Base-by-base conservation (phyloP, 371 early-diverging fungal genomes). In the Syncephalastrum racemosum region DNA sequence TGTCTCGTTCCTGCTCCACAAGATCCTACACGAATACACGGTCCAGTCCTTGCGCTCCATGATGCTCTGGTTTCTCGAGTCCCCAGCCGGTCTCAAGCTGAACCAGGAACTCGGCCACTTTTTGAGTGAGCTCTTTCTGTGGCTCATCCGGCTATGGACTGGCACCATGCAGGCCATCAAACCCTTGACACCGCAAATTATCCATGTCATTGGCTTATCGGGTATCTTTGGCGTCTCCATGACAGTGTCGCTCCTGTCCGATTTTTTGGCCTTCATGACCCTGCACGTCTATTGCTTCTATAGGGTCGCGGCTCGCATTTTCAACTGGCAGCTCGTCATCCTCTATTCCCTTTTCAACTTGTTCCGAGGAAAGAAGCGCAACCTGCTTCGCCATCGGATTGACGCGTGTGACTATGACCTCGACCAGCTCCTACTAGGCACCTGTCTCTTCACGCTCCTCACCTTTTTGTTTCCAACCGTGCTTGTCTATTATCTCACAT, bases 81-180 rank as follows among this genome's bases (percentile, higher is more conserved):
- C 90, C 67, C 99, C 99, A 12, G 98, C 94, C 0, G 99, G 99
- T 8, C 74, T 99, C 19, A 99, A 99, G 64, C 83, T 99, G 2
- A 99, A 99, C 64, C 85, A 84, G 27, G 91, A 92, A 48, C 77
- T 97, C 16, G 91, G 89, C 19, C 80, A 80, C 6, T 97, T 99
- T 64, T 63, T 99, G 42, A 98, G 95, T 0, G 93, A 96, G 51
- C 72, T 97, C 14, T 97, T 96, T 70, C 73, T 92, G n/a, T 95
- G 95, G 94, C 71, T 97, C 14, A 82, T 97, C 40, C 80, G 84
- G 45, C 55, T 94, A 1, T 97, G 97, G 97, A 89, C 84, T 40
- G 84, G 89, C 88, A 73, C 23, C 41, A 77, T 80, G 46, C 67
- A 72, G 44, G 70, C 68, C n/a, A 64, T 86, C 18, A 69, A 79